A percentile compares a stretch with the other conserved stretches of the same genome.
Evolutionary conservation across 2,329 filamentous ascomycete species (phyloP).

Genomic region (Uncinocarpus reesii): DNA sequence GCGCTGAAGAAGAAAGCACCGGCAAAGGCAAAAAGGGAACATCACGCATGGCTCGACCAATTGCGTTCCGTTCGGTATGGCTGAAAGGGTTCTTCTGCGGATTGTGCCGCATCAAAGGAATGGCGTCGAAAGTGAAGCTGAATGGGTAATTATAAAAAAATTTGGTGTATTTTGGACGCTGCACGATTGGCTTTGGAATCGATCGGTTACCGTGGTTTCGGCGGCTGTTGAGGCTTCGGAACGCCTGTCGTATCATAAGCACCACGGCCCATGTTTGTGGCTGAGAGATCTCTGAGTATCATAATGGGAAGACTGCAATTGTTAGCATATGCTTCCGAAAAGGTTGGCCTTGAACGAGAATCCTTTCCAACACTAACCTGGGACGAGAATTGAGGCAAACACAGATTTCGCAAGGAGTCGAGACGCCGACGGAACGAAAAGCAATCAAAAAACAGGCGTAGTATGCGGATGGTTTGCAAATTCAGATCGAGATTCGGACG

Average conservation of each 20-base stretch:
- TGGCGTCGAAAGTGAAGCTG: constrained; percentile 2
- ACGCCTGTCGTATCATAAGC: constrained; percentile 45
- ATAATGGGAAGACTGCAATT: background rate
- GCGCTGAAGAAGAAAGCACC: constrained; percentile 4
- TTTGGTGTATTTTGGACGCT: constrained; percentile 3
- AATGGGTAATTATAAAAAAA: background rate
- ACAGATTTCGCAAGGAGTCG: no score
- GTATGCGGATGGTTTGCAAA: constrained; percentile 1
- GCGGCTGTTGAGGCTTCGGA: constrained; percentile 41
- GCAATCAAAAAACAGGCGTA: no score
- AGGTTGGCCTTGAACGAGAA: background rate
- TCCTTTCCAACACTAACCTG: no score
- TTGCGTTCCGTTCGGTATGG: constrained; percentile 6
- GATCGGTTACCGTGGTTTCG: constrained; percentile 24
- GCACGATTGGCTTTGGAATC: constrained; percentile 2
- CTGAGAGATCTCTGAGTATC: constrained; percentile 22
- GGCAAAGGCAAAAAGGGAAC: background rate
- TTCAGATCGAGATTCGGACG: no score
- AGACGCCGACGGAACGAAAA: no score
- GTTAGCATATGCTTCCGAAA: background rate
- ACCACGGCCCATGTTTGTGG: constrained; percentile 43
- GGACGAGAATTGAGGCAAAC: no score
- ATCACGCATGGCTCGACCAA: constrained; percentile 5
- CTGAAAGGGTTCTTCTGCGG: background rate
- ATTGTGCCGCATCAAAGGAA: constrained; percentile 10